Percentiles rank a stretch among this genome's conserved stretches.
Conservation (phyloP, 2,329 filamentous ascomycete species). For the Dactylellina haptotyla region DNA sequence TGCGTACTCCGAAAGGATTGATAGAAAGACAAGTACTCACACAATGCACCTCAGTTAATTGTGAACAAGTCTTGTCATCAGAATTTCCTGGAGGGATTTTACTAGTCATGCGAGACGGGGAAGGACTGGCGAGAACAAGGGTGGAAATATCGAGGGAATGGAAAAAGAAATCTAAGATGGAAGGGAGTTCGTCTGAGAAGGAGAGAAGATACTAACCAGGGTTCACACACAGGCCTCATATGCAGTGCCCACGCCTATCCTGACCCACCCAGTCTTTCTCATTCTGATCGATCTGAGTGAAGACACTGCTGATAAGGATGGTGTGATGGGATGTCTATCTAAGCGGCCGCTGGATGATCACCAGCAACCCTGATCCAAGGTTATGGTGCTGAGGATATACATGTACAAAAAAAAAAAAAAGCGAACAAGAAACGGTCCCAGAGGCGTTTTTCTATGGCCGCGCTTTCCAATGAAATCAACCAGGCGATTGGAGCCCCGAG, state of each 20-base stretch:
- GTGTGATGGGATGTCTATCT: conserved; percentile 4
- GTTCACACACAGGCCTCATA: too few relatives aligned
- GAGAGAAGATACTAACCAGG: too few relatives aligned
- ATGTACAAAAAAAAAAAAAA: background rate
- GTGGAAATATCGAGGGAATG: background rate
- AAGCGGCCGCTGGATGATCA: conserved; percentile 22
- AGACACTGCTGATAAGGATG: conserved; percentile 11
- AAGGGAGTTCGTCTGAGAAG: too few relatives aligned
- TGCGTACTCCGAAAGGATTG: too few relatives aligned
- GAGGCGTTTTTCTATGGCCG: background rate
- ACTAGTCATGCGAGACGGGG: conserved; percentile 22
- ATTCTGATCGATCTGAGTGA: background rate
- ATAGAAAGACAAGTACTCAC: too few relatives aligned
- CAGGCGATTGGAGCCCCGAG: conserved; percentile 2
- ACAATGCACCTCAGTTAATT: conserved; percentile 5
- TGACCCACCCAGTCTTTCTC: background rate
- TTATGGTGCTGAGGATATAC: conserved; percentile 3
- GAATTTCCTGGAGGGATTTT: conserved; percentile 35
- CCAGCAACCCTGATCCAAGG: conserved; percentile 23
- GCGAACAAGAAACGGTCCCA: background rate
- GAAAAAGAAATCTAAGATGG: conserved; percentile 12
- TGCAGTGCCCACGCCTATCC: too few relatives aligned
- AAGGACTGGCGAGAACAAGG: conserved; percentile 8
- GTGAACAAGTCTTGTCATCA: conserved; percentile 1
- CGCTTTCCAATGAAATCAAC: conserved; percentile 17